Conservation (phyloP, 805 yeast genomes). For the Hanseniaspora occidentalis region DNA sequence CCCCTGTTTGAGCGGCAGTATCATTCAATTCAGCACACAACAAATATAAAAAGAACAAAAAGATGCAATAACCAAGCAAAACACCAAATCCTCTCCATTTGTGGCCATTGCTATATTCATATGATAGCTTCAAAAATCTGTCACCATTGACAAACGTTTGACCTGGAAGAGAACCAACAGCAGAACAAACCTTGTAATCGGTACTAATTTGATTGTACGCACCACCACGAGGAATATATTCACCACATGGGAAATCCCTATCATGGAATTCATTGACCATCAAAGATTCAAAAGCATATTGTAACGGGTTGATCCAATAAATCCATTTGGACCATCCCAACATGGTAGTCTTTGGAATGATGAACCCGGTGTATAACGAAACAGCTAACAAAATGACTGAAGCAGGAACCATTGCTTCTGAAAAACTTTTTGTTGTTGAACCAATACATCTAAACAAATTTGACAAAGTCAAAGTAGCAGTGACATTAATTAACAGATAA, state of each 20-base stretch:
- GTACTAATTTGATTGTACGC: conserved; percentile 26
- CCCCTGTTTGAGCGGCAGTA: conserved; percentile 62
- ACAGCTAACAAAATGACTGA: conserved; percentile 36
- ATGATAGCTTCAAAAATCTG: conserved; percentile 32
- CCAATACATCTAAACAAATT: conserved; percentile 44
- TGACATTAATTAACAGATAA: conserved; percentile 31
- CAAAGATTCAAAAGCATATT: conserved; percentile 44
- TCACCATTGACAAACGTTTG: conserved; percentile 37
- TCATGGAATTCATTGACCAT: conserved; percentile 46
- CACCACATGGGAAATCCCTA: conserved; percentile 32
- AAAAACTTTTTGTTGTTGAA: conserved; percentile 32
- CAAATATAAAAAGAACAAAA: conserved; percentile 44
- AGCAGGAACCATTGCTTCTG: conserved; percentile 49
- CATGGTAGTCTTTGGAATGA: conserved; percentile 42
- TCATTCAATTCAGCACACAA: conserved; percentile 42
- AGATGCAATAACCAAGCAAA: conserved; percentile 37
- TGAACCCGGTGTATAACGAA: conserved; percentile 44
- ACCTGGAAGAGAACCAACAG: conserved; percentile 47
- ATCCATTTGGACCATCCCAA: conserved; percentile 59
- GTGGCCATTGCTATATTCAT: conserved; percentile 32
- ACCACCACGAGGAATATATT: conserved; percentile 37
- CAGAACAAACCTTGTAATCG: conserved; percentile 38
- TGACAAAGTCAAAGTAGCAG: conserved; percentile 39
- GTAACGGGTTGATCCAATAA: conserved; percentile 45
- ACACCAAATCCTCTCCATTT: conserved; percentile 61